Percentiles rank a stretch among this genome's conserved stretches.
phyloP scores from a whole-genome alignment of 768 basidiomycete species.

The Termitomyces titanicus region DNA sequence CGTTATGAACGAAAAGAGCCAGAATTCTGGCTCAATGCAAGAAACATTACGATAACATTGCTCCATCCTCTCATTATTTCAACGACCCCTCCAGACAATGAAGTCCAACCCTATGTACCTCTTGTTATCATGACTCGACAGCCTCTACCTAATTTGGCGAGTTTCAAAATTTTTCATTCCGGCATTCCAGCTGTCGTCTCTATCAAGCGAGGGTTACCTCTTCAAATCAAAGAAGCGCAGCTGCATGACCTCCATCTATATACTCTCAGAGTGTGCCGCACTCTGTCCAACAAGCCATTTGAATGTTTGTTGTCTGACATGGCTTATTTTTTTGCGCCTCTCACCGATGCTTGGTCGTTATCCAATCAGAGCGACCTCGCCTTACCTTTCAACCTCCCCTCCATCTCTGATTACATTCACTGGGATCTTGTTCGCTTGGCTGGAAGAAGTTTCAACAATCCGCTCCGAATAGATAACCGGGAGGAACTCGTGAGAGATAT shows the following conservation, averaged over 20 bases:
- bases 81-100: conserved; percentile 26
- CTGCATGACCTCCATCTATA: conserved; percentile 52
- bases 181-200: conserved; percentile 40
- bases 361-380: conserved; percentile 14
- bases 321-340: conserved; percentile 67
- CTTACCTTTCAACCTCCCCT: conserved; percentile 22
- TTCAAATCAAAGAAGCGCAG: conserved; percentile 44
- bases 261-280: conserved; percentile 59
- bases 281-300: conserved; percentile 66
- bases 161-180: conserved; percentile 59
- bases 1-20: conserved; percentile 57
- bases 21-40: conserved; percentile 61
- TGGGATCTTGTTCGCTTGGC: conserved; percentile 62
- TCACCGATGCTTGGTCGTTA: conserved; percentile 37
- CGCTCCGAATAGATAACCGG: conserved; percentile 36
- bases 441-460: conserved; percentile 46
- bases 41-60: conserved; percentile 17
- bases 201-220: conserved; percentile 43
- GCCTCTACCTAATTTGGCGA: conserved; percentile 55
- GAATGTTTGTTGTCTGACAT: conserved; percentile 50
- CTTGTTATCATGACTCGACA: conserved; percentile 63
- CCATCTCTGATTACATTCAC: conserved; percentile 45
- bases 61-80: conserved; percentile 61
- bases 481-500: conserved; percentile 42
- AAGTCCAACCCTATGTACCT: conserved; percentile 44